Evolutionary conservation across 2,329 filamentous ascomycete species (phyloP), one percentile per base, ranked within the genome.

Genomic region (Aspergillus terreus): DNA sequence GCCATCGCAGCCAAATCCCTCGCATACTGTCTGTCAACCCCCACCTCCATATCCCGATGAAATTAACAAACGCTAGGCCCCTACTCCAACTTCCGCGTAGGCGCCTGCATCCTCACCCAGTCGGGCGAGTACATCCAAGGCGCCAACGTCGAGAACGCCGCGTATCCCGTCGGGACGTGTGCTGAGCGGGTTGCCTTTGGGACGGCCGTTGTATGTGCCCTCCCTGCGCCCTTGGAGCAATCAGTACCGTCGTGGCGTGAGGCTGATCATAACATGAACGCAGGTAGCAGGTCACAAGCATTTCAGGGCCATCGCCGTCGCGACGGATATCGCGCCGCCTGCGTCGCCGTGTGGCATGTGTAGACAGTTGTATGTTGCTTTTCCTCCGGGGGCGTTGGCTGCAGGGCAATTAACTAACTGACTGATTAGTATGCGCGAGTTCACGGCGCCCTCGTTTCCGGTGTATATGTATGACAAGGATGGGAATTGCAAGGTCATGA

Each of bases 141-240:
- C 49, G 91, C 89, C 56, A 96, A 96, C 68, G 84, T 97, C 55
- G 94, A 99, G 75, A 96, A 97, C 68, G 92, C 90, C 1, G 78
- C 87, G 25, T 97, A 95, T 68, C 92, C 94, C 0, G 92, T 96
- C 5, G 90, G 90, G n/a, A 95, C 89, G 2, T 97, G 94, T 71
- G 94, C 94, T 12, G 94, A 99, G 79, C 80, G 92, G 52, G 89
- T 92, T n/a, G 91, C 90, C 1, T 79, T 97, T 59, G 88, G 83
- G 6, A 90, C 85, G 36, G 92, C 92, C 19, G 82, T 96, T 51
- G 76, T 77, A 64, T 50, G 71, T 23, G 11, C 6, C 15, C 17
- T 21, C 38, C 17, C 38, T n/a, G 6, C n/a, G 19, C 19, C 23
- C 23, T 23, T 23, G 23, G 23, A 23, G 6, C 23, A 23, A 23